Percentiles rank a stretch among this genome's conserved stretches.
Evolutionary conservation across 179 eudicot species (phyloP).

Genomic region (Vitellaria paradoxa): DNA sequence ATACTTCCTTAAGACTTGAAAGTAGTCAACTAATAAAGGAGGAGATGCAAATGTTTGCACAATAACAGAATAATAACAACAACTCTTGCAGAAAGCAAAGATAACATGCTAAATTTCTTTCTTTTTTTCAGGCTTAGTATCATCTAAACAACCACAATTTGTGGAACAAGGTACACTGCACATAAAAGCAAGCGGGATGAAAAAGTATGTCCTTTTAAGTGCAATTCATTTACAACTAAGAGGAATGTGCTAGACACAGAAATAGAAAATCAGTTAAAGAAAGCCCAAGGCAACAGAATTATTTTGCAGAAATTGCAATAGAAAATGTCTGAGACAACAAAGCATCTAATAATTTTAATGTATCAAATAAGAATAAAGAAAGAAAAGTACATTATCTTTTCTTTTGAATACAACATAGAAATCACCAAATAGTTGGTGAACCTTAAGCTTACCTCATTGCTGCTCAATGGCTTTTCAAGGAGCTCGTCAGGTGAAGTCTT

Average conservation of each 20-base stretch:
- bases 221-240: neutral
- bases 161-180: neutral
- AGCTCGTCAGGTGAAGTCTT: constrained; percentile 35
- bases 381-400: neutral
- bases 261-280: neutral
- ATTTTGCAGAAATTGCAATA: neutral
- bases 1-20: neutral
- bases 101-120: neutral
- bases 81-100: neutral
- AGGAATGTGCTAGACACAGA: neutral
- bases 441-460: constrained; percentile 45
- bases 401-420: neutral
- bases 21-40: neutral
- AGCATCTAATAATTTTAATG: neutral
- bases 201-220: neutral
- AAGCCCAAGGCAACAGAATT: neutral
- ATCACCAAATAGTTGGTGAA: neutral
- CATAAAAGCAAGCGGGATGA: neutral
- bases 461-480: constrained; percentile 37
- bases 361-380: neutral
- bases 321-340: too few species aligned
- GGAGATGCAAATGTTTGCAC: neutral
- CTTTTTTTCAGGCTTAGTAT: neutral
- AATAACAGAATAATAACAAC: neutral
- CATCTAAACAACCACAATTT: neutral